Conservation (phyloP, 805 yeast genomes). For the Tanozyma kutaoensis region DNA sequence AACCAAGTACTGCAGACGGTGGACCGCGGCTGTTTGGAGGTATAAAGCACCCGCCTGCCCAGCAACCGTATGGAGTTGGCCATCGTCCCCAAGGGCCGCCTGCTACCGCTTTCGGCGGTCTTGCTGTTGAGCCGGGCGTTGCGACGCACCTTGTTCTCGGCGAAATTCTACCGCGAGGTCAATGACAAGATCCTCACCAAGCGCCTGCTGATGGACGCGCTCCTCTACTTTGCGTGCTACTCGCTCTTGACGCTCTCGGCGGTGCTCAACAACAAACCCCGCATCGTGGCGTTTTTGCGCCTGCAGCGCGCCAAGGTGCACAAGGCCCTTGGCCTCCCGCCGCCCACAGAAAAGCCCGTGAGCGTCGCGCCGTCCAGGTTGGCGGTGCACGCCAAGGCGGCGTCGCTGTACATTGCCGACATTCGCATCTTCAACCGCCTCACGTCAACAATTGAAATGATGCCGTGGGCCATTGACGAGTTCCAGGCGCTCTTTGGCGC, state of each 20-base stretch:
- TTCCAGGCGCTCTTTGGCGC: conserved; percentile 15
- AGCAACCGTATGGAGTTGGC: too few relatives aligned
- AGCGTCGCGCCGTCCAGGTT: too few relatives aligned
- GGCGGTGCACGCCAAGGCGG: conserved; percentile 20
- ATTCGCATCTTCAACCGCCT: conserved; percentile 28
- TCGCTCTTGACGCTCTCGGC: conserved; percentile 23
- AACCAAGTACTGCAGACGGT: too few relatives aligned
- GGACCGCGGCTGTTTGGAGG: too few relatives aligned
- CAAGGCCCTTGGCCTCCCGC: too few relatives aligned
- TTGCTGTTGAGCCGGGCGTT: conserved; percentile 11
- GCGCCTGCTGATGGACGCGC: conserved; percentile 22
- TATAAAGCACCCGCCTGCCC: too few relatives aligned
- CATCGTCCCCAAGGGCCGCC: conserved; percentile 2
- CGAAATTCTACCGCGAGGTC: conserved; percentile 27
- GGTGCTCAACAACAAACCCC: conserved; percentile 21
- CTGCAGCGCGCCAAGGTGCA: conserved; percentile 13
- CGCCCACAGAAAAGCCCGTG: conserved; percentile 1
- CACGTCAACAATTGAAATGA: conserved; percentile 25
- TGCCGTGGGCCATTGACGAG: conserved; percentile 32
- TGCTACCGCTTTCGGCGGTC: conserved; percentile 9
- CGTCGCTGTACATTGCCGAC: conserved; percentile 25
- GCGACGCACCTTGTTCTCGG: conserved; percentile 19
- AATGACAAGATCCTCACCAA: conserved; percentile 23
- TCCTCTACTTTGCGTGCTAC: conserved; percentile 29
- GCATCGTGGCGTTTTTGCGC: conserved; percentile 15